Base-by-base conservation (phyloP, 306 rosid genomes). In the Lupinus albus region DNA sequence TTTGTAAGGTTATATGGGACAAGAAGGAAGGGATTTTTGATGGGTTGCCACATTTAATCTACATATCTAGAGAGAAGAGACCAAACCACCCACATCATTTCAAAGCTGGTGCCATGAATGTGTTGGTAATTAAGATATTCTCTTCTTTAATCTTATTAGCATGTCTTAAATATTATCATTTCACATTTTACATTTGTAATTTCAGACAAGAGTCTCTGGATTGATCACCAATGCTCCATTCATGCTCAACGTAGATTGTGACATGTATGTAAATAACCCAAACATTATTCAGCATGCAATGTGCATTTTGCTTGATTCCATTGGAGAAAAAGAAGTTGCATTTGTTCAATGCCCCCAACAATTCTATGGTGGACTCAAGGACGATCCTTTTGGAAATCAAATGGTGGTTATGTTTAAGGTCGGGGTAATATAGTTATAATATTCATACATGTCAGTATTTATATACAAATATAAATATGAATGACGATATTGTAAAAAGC, bases 71-170 rank as follows among this genome's bases (percentile, higher is more conserved):
- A 74, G 92, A 87, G 77, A 90, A 90, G 81, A 73, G 39, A 9
- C 89, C 80, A 8, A 61, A 75, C 15, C 68, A 59, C 30, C 65
- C 84, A 41, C 96, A 90, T 68, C 83, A 84, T 52, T 84, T 72
- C 70, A 90, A 90, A 79, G 95, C 95, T 0, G 97, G 97, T 5
- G 90, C 95, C 38, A 87, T 85, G 92, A 90, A 90, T 35, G 84
- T 18, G 41, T 65, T 85, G 68, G 89, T 90, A n/a, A n/a, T n/a
- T n/a, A 71, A 79, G 58, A 76, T 44, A 1, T 9, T n/a, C 4
- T 12, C 13, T 16, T 6, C 21, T 36, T 53, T 45, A 5, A 36
- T 13, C 38, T 33, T 35, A 10, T 25, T 36, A 14, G 5, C 13
- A 32, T 41, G 13, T 50, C 0, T 48, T 0, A 47, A 10, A 30